Evolutionary conservation across 805 yeast species (phyloP), one percentile per base, ranked within the genome.

Genomic region (Lachancea kluyveri): DNA sequence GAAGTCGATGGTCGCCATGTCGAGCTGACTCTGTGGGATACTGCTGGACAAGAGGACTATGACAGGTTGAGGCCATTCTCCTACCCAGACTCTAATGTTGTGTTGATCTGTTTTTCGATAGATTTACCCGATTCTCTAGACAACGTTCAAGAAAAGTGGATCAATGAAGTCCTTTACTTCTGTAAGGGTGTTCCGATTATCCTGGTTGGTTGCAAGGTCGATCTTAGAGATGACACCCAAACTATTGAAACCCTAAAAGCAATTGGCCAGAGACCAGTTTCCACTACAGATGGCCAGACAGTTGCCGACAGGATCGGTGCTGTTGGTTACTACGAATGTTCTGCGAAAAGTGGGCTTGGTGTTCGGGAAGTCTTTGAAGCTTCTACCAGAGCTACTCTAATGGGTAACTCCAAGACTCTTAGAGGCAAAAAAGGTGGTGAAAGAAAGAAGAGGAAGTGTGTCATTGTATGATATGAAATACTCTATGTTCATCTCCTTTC

Each of bases 41-140:
- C 96, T 47, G 95, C 96, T 35, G 96, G 96, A 45, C 96, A 87
- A 74, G 96, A 87, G 70, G 96, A 88, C 68, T 87, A 87, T 59
- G 95, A 86, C 62, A 82, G 95, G 63, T 69, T 85, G 49, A 80
- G 95, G 65, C 95, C 95, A 26, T 68, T 85, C 44, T 79, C 90
- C 9, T 87, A 87, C 63, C 95, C 95, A 41, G 95, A 87, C 59
- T 81, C 95, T 23, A 83, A 85, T 58, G 96, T 87, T 42, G 82
- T 87, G 39, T 71, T 87, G 56, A 85, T 87, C 51, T 87, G 96
- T 72, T 87, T 86, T 68, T 77, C 94, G 12, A 74, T 87, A 42
- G 95, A 85, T 57, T 71, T 87, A 24, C 95, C 95, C 47, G 95
- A 86, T 62, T 84, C 95, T 17, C 70, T 87, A 39, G 94, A 85